Percentiles rank a stretch among this genome's conserved stretches.
phyloP scores from a whole-genome alignment of 441 rosid species.

The Metrosideros polymorpha region DNA sequence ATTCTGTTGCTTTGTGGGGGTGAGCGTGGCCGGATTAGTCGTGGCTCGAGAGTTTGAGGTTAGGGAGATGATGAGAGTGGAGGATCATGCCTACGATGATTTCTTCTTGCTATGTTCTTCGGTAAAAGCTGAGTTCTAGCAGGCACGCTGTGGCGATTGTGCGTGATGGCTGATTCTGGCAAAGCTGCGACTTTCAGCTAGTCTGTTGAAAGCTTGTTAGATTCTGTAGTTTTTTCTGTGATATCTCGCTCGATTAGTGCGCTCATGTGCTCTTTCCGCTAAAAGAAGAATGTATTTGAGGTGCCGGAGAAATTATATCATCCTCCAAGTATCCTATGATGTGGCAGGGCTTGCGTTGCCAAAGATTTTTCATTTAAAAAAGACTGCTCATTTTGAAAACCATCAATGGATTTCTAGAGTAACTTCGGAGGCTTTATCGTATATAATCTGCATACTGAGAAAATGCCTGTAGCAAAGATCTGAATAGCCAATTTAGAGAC shows the following conservation, averaged over 20 bases:
- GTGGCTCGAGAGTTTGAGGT: not conserved
- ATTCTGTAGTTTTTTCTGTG: not conserved
- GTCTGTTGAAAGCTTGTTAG: not conserved
- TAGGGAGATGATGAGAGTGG: not conserved
- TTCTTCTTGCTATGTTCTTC: not conserved
- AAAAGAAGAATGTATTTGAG: not conserved
- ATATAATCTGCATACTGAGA: not conserved
- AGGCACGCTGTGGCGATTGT: not conserved
- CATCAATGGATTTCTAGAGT: not conserved
- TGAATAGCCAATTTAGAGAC: not conserved
- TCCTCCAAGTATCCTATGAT: not conserved
- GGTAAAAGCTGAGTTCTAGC: not conserved
- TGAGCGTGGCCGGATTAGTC: not conserved
- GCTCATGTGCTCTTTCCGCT: not conserved
- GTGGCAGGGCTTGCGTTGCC: not conserved
- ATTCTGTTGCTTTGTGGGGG: not conserved
- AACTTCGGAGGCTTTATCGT: not conserved
- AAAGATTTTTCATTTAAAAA: not conserved
- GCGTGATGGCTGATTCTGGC: not conserved
- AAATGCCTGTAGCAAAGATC: not conserved
- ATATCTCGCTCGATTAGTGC: not conserved
- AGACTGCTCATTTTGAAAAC: not conserved
- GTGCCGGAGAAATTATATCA: fast-evolving
- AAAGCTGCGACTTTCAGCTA: not conserved
- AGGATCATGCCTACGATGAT: not conserved